Conservation (phyloP, 352 stramenopile species). For the Paralagenidium karlingii region DNA sequence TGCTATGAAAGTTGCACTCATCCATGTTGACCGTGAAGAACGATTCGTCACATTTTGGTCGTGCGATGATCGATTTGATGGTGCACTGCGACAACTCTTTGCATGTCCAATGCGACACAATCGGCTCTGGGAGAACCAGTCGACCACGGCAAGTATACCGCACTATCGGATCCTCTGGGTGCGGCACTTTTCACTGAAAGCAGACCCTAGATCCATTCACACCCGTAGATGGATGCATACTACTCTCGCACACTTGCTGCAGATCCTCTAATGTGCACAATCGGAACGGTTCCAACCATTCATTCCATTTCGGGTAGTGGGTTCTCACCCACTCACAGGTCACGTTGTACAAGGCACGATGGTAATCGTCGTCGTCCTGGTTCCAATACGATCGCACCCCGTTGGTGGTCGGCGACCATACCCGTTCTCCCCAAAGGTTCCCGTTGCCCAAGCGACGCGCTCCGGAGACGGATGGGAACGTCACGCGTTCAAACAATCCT, state of each 20-base stretch:
- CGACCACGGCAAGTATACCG: slow-evolving; percentile 31
- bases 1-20: slow-evolving; percentile 11
- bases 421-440: slow-evolving; percentile 28
- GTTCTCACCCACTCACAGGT: slow-evolving; percentile 16
- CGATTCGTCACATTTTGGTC: slow-evolving; percentile 18
- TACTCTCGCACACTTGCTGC: slow-evolving; percentile 11
- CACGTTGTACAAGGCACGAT: background rate
- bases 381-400: no score
- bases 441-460: no score
- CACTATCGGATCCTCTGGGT: slow-evolving; percentile 14
- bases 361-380: no score
- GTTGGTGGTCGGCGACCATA: slow-evolving; percentile 29
- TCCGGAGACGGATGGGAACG: no score
- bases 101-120: slow-evolving; percentile 9
- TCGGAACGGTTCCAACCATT: slow-evolving; percentile 11
- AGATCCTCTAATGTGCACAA: no score
- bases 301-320: slow-evolving; percentile 15
- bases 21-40: slow-evolving; percentile 28
- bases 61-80: slow-evolving; percentile 13
- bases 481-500: slow-evolving; percentile 19
- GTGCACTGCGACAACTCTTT: slow-evolving; percentile 18
- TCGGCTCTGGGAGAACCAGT: no score
- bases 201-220: slow-evolving; percentile 9
- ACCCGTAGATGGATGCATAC: slow-evolving; percentile 12
- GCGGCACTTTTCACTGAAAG: slow-evolving; percentile 17